Percentiles rank a stretch among this genome's conserved stretches.
phyloP scores from a whole-genome alignment of 192 early-diverging fungal species.

The Fimicolochytrium jonesii region DNA sequence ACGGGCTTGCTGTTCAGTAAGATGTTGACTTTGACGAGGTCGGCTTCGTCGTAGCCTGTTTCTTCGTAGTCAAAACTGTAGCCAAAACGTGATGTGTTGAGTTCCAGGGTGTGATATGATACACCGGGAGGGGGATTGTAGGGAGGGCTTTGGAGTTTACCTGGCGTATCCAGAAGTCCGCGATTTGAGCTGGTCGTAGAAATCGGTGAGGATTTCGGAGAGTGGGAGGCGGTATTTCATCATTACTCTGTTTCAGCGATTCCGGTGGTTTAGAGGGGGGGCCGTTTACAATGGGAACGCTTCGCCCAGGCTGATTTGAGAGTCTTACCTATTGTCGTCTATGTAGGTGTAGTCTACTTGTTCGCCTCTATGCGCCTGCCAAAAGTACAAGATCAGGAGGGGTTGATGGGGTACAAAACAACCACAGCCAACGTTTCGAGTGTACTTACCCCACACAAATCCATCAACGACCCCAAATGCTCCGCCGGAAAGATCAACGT shows the following conservation, averaged over 20 bases:
- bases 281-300: neutral
- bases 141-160: neutral
- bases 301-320: neutral
- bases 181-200: conserved; percentile 92
- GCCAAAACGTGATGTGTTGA: neutral
- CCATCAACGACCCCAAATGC: conserved; percentile 49
- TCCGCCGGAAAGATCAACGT: conserved; percentile 83
- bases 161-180: conserved; percentile 82
- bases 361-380: conserved; percentile 71
- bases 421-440: neutral
- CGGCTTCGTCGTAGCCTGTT: conserved; percentile 74
- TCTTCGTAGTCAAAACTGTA: conserved; percentile 93
- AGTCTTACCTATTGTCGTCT: conserved; percentile 63
- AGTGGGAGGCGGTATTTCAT: conserved; percentile 85
- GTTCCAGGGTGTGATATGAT: neutral
- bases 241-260: conserved; percentile 43
- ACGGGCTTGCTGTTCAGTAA: conserved; percentile 87
- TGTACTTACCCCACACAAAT: conserved; percentile 49
- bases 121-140: neutral
- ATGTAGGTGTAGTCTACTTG: conserved; percentile 84
- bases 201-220: conserved; percentile 91
- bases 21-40: conserved; percentile 83
- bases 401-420: conserved; percentile 3
- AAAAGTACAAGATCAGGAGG: neutral
- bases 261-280: neutral